phyloP scores from a whole-genome alignment of 2,329 filamentous ascomycete genomes.

The Dothideomycetidae sp. region DNA sequence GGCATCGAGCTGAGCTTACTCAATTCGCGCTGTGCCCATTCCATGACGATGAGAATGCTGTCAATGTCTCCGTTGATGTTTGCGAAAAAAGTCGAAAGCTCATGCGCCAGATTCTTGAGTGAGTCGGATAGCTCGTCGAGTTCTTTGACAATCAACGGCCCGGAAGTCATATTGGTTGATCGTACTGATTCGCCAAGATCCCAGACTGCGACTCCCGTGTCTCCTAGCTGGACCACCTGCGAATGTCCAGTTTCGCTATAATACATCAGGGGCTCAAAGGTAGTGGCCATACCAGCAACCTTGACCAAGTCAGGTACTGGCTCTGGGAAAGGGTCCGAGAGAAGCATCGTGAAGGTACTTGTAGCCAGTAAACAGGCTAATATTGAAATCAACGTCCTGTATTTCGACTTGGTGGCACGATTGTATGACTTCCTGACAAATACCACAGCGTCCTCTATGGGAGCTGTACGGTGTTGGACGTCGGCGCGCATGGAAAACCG shows the following conservation, averaged over 20 bases:
- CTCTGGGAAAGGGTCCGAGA: slow-evolving; percentile 51
- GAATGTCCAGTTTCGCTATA: slow-evolving; percentile 81
- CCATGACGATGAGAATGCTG: slow-evolving; percentile 85
- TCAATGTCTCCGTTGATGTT: slow-evolving; percentile 90
- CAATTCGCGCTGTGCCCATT: slow-evolving; percentile 83
- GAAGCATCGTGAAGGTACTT: slow-evolving; percentile 49
- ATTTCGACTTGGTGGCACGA: slow-evolving; percentile 53
- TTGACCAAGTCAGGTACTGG: slow-evolving; percentile 78
- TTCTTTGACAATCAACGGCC: slow-evolving; percentile 69
- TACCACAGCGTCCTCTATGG: slow-evolving; percentile 58
- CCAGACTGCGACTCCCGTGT: slow-evolving; percentile 87
- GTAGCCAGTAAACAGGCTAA: slow-evolving; percentile 50
- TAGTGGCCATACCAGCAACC: slow-evolving; percentile 74
- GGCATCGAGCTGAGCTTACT: slow-evolving; percentile 50
- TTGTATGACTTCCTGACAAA: slow-evolving; percentile 48
- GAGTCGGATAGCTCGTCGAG: slow-evolving; percentile 76
- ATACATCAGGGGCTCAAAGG: slow-evolving; percentile 87
- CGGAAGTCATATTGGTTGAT: slow-evolving; percentile 80
- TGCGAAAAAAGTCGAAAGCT: slow-evolving; percentile 83
- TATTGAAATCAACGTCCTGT: slow-evolving; percentile 49
- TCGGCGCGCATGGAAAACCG: slow-evolving; percentile 78
- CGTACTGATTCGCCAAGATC: slow-evolving; percentile 85
- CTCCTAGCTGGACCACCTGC: slow-evolving; percentile 77
- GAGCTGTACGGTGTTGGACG: slow-evolving; percentile 74
- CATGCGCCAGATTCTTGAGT: slow-evolving; percentile 68